A percentile compares a stretch with the other conserved stretches of the same genome.
Evolutionary conservation across 2,329 filamentous ascomycete genomes (phyloP).

Genomic region (Madurella mycetomatis): DNA sequence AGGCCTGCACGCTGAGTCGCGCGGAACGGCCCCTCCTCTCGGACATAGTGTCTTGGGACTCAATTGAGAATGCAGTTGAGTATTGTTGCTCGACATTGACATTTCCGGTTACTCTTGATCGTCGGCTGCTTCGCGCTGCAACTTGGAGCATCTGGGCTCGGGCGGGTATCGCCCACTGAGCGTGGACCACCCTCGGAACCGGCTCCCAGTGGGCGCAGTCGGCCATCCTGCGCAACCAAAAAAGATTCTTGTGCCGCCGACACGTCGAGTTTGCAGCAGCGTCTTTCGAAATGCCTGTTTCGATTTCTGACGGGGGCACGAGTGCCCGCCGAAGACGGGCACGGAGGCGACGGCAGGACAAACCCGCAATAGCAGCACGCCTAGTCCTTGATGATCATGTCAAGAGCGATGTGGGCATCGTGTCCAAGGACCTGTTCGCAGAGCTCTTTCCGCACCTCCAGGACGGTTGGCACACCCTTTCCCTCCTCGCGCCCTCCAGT

Average conservation of each 20-base stretch:
- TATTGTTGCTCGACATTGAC: background rate
- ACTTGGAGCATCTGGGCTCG: background rate
- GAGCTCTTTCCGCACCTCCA: constrained; percentile 69
- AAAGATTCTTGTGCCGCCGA: background rate
- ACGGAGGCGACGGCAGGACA: constrained; percentile 59
- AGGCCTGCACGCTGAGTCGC: constrained; percentile 3
- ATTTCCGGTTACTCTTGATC: background rate
- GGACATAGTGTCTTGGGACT: constrained; percentile 1
- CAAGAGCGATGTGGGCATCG: constrained; percentile 76
- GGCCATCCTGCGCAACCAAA: background rate
- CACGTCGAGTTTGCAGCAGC: background rate
- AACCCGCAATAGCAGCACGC: constrained; percentile 71
- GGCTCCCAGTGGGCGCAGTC: background rate
- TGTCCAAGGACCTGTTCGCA: constrained; percentile 80
- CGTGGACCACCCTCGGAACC: background rate
- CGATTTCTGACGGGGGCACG: constrained; percentile 21
- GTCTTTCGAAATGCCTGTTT: constrained; percentile 23
- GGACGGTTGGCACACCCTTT: constrained; percentile 42
- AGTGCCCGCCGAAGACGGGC: constrained; percentile 37
- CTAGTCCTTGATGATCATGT: constrained; percentile 81
- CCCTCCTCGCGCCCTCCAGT: constrained; percentile 7
- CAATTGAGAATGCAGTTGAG: background rate
- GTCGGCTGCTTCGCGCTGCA: no score
- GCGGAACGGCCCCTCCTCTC: constrained; percentile 1
- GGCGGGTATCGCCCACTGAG: background rate